Conservation (phyloP, 2,329 filamentous ascomycete genomes). For the Keithomyces neogunnii region DNA sequence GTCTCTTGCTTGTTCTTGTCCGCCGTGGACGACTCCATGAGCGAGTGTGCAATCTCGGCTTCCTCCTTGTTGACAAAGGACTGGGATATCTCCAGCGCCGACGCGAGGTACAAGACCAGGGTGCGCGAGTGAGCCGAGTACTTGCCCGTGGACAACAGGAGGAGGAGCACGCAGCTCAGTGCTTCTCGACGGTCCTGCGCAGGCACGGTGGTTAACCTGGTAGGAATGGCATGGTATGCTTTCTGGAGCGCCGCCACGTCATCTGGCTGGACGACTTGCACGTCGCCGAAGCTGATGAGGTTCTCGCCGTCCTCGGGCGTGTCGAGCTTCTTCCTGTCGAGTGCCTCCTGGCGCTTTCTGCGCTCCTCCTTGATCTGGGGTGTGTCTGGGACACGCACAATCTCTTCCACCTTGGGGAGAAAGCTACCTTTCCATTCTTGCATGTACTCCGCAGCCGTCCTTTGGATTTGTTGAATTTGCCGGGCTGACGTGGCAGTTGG, state of each 20-base stretch:
- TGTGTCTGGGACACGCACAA: conserved; percentile 45
- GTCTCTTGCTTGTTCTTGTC: conserved; percentile 28
- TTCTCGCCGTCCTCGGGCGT: conserved; percentile 26
- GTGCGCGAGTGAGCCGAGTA: conserved; percentile 68
- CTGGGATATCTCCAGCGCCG: conserved; percentile 55
- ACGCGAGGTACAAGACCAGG: conserved; percentile 58
- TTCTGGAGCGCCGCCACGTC: conserved; percentile 38
- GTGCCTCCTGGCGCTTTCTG: conserved; percentile 32
- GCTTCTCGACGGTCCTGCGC: conserved; percentile 52
- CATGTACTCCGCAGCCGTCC: conserved; percentile 57
- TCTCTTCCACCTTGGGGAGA: conserved; percentile 60
- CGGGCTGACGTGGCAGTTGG: conserved; percentile 13
- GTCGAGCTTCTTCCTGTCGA: conserved; percentile 28
- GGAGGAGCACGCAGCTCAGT: conserved; percentile 60
- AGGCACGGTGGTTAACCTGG: conserved; percentile 47
- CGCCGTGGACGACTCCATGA: conserved; percentile 56
- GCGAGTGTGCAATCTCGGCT: conserved; percentile 63
- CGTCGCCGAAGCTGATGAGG: conserved; percentile 32
- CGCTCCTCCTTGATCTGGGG: conserved; percentile 38
- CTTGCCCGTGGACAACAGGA: conserved; percentile 63
- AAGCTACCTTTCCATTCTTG: conserved; percentile 70
- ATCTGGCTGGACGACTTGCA: conserved; percentile 23
- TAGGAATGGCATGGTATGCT: conserved; percentile 45
- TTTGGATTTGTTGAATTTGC: conserved; percentile 27
- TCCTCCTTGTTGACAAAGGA: conserved; percentile 60